Conservation (phyloP, 805 yeast species). For the Candida incommunis region DNA sequence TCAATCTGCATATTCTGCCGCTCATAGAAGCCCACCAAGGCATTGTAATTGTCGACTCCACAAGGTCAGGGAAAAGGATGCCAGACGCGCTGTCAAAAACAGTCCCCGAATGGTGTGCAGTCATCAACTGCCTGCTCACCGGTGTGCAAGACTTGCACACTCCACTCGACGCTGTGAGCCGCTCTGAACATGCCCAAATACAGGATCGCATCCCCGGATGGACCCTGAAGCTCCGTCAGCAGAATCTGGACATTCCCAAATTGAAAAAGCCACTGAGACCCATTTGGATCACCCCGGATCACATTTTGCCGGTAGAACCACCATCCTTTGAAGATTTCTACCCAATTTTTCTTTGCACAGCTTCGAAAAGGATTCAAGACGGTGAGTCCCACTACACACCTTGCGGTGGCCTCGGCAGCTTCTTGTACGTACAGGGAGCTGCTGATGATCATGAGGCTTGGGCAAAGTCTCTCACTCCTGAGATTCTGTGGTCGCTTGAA, state of each 20-base stretch:
- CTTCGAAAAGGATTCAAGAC: slow-evolving; percentile 48
- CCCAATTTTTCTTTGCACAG: slow-evolving; percentile 42
- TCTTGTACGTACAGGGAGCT: slow-evolving; percentile 74
- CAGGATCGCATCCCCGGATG: slow-evolving; percentile 32
- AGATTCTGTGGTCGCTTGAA: slow-evolving; percentile 39
- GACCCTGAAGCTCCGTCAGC: slow-evolving; percentile 29
- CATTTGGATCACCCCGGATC: slow-evolving; percentile 53
- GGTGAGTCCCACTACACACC: slow-evolving; percentile 31
- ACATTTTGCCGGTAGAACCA: slow-evolving; percentile 21
- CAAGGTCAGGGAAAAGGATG: slow-evolving; percentile 68
- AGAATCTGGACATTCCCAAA: slow-evolving; percentile 20
- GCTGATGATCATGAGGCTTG: slow-evolving; percentile 91
- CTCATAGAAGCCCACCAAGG: slow-evolving; percentile 28
- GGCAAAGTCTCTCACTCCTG: slow-evolving; percentile 45
- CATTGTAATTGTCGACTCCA: slow-evolving; percentile 60
- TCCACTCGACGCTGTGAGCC: slow-evolving; percentile 41
- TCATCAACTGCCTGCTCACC: slow-evolving; percentile 41
- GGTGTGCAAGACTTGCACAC: slow-evolving; percentile 27
- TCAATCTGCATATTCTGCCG: slow-evolving; percentile 59
- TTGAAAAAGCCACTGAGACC: slow-evolving; percentile 46
- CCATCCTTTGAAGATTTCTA: slow-evolving; percentile 24
- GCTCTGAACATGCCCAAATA: slow-evolving; percentile 43
- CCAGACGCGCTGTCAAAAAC: slow-evolving; percentile 86
- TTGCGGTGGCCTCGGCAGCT: too few relatives aligned
- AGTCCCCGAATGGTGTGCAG: slow-evolving; percentile 85